phyloP scores from a whole-genome alignment of 345 rosid genomes.

The Reutealis trisperma region DNA sequence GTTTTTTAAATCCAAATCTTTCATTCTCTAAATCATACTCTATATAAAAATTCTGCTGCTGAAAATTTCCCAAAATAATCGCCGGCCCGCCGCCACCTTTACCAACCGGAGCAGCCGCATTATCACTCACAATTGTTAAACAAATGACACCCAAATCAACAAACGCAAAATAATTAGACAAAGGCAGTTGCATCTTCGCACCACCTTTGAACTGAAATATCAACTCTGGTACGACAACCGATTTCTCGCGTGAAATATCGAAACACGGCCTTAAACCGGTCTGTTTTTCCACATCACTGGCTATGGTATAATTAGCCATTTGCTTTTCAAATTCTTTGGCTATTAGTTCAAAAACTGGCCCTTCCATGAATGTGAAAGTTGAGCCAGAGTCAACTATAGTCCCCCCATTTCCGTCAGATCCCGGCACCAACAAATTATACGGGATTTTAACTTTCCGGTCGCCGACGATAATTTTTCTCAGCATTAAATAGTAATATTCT shows the following conservation, averaged over 20 bases:
- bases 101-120: slow-evolving; percentile 13
- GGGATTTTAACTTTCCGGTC: slow-evolving; percentile 57
- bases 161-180: slow-evolving; percentile 56
- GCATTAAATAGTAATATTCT: slow-evolving; percentile 59
- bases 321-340: slow-evolving; percentile 57
- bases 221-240: slow-evolving; percentile 46
- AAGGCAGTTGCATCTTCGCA: slow-evolving; percentile 66
- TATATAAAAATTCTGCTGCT: slow-evolving; percentile 72
- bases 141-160: slow-evolving; percentile 41
- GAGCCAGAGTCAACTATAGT: slow-evolving; percentile 88
- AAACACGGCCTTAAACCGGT: slow-evolving; percentile 74
- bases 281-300: slow-evolving; percentile 36
- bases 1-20: slow-evolving; percentile 66
- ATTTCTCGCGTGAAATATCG: slow-evolving; percentile 49
- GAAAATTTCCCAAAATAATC: slow-evolving; percentile 75
- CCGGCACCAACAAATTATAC: slow-evolving; percentile 52
- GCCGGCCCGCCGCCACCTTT: slow-evolving; percentile 79
- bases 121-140: slow-evolving; percentile 49
- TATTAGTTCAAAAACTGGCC: slow-evolving; percentile 51
- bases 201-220: slow-evolving; percentile 78
- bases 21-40: slow-evolving; percentile 76
- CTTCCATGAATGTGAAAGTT: slow-evolving; percentile 84
- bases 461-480: slow-evolving; percentile 68
- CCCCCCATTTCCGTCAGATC: slow-evolving; percentile 74
- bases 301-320: slow-evolving; percentile 59